phyloP scores from a whole-genome alignment of 1,284 basidiomycete species.

The Fomitopsis palustris region DNA sequence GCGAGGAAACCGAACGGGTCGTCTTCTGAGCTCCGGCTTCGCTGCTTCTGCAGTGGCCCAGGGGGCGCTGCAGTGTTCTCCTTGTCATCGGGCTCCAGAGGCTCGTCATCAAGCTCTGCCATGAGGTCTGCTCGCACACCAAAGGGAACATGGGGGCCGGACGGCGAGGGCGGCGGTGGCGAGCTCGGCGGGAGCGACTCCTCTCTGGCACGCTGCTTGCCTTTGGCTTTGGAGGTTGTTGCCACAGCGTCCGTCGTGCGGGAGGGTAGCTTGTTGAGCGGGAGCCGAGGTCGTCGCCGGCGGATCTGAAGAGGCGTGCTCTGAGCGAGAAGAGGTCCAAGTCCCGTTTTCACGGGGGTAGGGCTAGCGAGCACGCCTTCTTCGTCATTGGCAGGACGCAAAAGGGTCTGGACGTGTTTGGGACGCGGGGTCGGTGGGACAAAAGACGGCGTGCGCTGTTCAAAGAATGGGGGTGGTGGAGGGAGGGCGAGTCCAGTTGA shows the following conservation, averaged over 20 bases:
- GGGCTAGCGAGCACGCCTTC: conserved; percentile 5
- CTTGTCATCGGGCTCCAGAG: conserved; percentile 9
- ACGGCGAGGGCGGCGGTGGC: not conserved
- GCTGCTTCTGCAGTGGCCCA: conserved; percentile 1
- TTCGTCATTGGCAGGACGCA: not conserved
- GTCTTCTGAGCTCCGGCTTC: conserved; percentile 8
- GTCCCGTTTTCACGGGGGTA: not conserved
- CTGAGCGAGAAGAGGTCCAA: not conserved
- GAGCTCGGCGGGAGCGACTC: conserved; percentile 9
- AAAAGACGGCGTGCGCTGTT: not conserved
- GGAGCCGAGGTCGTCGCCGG: not conserved
- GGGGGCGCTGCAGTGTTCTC: conserved; percentile 9
- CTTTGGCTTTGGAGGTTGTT: not conserved
- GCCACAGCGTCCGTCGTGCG: not conserved
- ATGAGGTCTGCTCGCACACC: not conserved
- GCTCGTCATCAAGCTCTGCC: conserved; percentile 5
- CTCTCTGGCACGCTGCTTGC: conserved; percentile 1
- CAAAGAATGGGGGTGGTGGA: not conserved
- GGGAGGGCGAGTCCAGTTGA: not conserved
- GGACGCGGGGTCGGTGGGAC: conserved; percentile 1
- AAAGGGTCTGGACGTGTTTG: conserved; percentile 2
- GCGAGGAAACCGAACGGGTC: conserved; percentile 45
- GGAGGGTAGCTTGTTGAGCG: not conserved
- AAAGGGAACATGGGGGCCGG: not conserved
- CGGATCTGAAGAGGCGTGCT: conserved; percentile 6